Base-by-base conservation (phyloP, 2,329 filamentous ascomycete species). In the Stenocarpella maydis region DNA sequence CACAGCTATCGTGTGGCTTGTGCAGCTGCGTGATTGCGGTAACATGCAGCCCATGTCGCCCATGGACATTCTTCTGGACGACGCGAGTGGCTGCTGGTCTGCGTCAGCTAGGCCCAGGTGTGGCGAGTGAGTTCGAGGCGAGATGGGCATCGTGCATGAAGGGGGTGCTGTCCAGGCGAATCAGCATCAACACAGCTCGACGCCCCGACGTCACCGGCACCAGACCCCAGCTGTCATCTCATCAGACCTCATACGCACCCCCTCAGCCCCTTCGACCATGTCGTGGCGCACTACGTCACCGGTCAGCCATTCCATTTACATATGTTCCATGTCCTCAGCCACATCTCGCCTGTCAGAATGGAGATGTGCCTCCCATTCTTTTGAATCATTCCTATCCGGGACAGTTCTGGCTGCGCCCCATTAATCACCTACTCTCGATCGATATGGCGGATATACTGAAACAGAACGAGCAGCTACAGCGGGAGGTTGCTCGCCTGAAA, bases 401-500 rank as follows among this genome's bases (percentile, higher is more conserved):
- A 31, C 31, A 39, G 5, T 4, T 41, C 7, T 21, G 28, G 45
- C 14, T 10, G 8, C 10, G 24, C 21, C 4, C 37, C 21, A 41
- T 47, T 5, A 34, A n/a, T 49, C n/a, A n/a, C n/a, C n/a, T n/a
- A n/a, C n/a, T n/a, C 21, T 24, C 17, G 31, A 19, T 24, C 19
- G 60, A 26, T 7, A 71, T 71, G 70, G 66, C 67, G 52, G 70
- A 71, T 21, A 26, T 60, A 24, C 43, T 50, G 52, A 58, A 58
- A 31, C 65, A 67, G 19, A 67, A 67, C 14, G 43, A 53, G 28
- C 39, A 60, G 10, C 47, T 71, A 17, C 31, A 52, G 34, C 64
- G 68, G 10, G 63, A 71, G 70, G 39, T 71, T 6, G 67, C 60
- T 45, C 70, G 65, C 21, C 67, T 71, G 17, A 69, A 69, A 43